Percentiles rank a stretch among this genome's conserved stretches.
These are phyloP conservation scores for Fusarium nisikadoi DNA, from an alignment of 2,329 filamentous ascomycete species.

Conservation along the genomic window DNA sequence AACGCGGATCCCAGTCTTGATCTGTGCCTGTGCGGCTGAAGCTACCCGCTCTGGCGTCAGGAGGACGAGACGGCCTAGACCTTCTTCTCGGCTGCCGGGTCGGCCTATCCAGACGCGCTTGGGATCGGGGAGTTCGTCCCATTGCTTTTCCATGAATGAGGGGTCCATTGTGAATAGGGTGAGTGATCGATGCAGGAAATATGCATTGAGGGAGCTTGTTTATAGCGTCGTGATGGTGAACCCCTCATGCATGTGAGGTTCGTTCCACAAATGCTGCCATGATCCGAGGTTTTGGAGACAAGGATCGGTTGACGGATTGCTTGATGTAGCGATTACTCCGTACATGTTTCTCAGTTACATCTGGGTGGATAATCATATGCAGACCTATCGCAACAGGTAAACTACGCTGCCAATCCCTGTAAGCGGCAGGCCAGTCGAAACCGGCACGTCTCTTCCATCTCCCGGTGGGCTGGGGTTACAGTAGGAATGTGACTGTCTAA, in stretches of 20 bases:
- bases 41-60: conserved; percentile 64
- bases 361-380: background rate
- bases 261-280: background rate
- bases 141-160: conserved; percentile 21
- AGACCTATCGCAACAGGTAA: background rate
- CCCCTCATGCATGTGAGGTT: background rate
- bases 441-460: background rate
- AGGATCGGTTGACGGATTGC: background rate
- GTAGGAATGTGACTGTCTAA: background rate
- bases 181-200: background rate
- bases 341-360: background rate
- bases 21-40: conserved; percentile 58
- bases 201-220: background rate
- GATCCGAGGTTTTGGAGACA: no score
- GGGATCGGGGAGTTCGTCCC: conserved; percentile 56
- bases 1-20: conserved; percentile 61
- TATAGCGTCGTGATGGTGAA: background rate
- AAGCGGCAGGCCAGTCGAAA: background rate
- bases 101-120: conserved; percentile 59
- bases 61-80: conserved; percentile 60
- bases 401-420: background rate
- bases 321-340: background rate
- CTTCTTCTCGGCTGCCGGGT: conserved; percentile 61
- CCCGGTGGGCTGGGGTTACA: background rate
- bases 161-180: conserved; percentile 9